phyloP scores from a whole-genome alignment of 164 flowering plant species.

The Santalum album region DNA sequence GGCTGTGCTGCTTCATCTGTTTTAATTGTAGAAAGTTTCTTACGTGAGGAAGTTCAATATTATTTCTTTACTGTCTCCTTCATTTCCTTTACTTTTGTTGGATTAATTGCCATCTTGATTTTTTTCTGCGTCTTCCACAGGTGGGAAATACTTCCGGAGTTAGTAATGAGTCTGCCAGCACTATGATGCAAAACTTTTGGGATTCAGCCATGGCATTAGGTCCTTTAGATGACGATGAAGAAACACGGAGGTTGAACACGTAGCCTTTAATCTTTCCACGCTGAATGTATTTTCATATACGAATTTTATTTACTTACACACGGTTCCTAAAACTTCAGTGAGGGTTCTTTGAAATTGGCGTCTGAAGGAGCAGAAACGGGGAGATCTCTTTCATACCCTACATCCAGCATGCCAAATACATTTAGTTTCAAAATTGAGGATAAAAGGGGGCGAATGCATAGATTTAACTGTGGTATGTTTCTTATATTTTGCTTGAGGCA shows the following conservation, averaged over 20 bases:
- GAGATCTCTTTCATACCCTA: slow-evolving; percentile 37
- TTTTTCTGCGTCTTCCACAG: slow-evolving; percentile 20
- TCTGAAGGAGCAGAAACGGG: slow-evolving; percentile 74
- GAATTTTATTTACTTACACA: slow-evolving; percentile 9
- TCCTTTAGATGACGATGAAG: slow-evolving; percentile 67
- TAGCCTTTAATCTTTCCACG: not conserved
- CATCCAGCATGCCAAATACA: slow-evolving; percentile 27
- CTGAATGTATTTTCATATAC: not conserved
- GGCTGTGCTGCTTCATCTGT: too few relatives aligned
- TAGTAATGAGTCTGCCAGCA: slow-evolving; percentile 55
- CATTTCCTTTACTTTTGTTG: not conserved
- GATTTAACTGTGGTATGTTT: slow-evolving; percentile 74
- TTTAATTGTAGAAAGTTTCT: too few relatives aligned
- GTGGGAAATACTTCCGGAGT: slow-evolving; percentile 63
- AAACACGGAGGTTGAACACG: slow-evolving; percentile 66
- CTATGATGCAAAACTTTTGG: slow-evolving; percentile 91
- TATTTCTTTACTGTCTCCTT: not conserved
- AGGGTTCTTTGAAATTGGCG: slow-evolving; percentile 58
- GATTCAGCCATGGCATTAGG: slow-evolving; percentile 83
- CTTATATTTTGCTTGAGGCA: not conserved
- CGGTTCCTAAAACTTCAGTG: slow-evolving; percentile 39
- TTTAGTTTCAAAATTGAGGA: slow-evolving; percentile 88
- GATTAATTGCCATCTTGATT: not conserved
- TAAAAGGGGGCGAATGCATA: slow-evolving; percentile 80
- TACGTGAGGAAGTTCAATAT: not conserved